phyloP scores from a whole-genome alignment of 371 early-diverging fungal genomes.

The Zychaea mexicana region DNA sequence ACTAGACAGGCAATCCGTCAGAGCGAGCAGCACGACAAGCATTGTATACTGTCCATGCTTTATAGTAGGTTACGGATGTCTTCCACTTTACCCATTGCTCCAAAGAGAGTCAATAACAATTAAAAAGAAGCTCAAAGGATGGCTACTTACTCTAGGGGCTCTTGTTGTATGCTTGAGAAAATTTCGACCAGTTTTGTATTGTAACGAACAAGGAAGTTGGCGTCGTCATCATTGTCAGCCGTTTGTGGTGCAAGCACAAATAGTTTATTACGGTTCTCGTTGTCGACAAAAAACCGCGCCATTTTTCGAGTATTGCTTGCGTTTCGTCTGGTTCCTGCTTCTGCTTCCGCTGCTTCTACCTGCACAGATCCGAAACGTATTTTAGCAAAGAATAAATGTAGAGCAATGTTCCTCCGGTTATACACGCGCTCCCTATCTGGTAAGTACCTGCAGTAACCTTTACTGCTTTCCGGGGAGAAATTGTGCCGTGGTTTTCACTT shows the following conservation, averaged over 20 bases:
- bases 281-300: slow-evolving; percentile 4
- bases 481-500: neutral
- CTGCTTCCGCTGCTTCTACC: too few species aligned
- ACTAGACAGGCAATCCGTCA: too few species aligned
- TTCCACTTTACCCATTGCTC: too few species aligned
- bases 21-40: too few species aligned
- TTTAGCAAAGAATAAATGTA: too few species aligned
- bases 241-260: slow-evolving; percentile 3
- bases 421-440: neutral
- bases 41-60: too few species aligned
- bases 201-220: neutral
- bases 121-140: too few species aligned
- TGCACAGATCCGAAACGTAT: too few species aligned
- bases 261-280: neutral
- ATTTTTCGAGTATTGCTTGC: neutral
- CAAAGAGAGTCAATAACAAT: too few species aligned
- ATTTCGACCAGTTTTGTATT: neutral
- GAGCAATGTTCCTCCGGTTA: neutral
- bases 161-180: neutral
- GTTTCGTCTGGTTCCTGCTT: too few species aligned
- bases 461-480: neutral
- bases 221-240: slow-evolving; percentile 1
- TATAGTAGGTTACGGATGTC: too few species aligned
- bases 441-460: neutral
- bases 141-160: neutral